Conservation (phyloP, 805 yeast genomes). For the Tetrapisispora fleetii region DNA sequence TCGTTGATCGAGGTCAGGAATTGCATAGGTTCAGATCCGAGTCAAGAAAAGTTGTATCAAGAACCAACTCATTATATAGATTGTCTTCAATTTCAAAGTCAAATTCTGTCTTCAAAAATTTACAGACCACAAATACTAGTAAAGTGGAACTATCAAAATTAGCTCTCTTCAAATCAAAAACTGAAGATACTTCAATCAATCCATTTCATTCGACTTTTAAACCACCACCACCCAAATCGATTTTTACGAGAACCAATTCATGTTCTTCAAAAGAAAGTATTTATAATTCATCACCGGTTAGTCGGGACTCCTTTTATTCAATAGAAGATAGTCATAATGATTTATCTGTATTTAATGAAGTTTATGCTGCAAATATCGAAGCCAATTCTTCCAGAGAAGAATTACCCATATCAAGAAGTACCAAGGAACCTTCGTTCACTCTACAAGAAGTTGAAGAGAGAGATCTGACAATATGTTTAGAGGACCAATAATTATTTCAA, state of each 20-base stretch:
- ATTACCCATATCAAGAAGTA: not conserved
- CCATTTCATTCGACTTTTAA: not conserved
- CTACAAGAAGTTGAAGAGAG: not conserved
- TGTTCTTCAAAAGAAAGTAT: slow-evolving; percentile 1
- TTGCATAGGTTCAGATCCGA: slow-evolving; percentile 42
- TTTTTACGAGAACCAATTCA: not conserved
- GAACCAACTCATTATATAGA: slow-evolving; percentile 28
- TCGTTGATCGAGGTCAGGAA: slow-evolving; percentile 38
- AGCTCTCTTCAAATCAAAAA: not conserved
- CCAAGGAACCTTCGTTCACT: not conserved
- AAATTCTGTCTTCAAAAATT: slow-evolving; percentile 7
- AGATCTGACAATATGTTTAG: not conserved
- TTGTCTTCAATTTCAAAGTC: slow-evolving; percentile 9
- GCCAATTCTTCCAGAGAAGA: not conserved
- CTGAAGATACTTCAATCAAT: not conserved
- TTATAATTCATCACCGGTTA: not conserved
- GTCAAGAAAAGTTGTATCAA: slow-evolving; percentile 28
- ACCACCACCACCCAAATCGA: slow-evolving; percentile 1
- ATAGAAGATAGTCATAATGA: not conserved
- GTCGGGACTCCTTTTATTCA: not conserved
- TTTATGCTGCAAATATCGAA: not conserved
- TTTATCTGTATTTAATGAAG: not conserved
- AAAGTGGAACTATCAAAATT: slow-evolving; percentile 20
- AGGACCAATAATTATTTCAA: not conserved
- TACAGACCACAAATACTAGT: slow-evolving; percentile 7